Conservation (phyloP, 1,139 yeast species). For the Diutina pseudorugosa region DNA sequence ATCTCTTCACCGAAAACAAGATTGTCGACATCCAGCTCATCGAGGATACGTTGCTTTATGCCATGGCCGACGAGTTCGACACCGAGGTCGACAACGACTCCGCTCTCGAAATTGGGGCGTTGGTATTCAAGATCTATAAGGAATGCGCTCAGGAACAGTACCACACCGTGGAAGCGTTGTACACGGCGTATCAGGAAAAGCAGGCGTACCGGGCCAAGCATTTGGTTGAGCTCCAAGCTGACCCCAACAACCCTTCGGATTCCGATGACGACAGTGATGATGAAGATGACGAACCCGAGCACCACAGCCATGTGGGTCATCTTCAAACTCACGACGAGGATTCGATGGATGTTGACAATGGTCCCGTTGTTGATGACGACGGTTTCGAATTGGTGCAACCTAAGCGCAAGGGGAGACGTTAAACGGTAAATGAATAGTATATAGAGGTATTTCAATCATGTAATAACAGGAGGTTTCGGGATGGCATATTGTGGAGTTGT, state of each 20-base stretch:
- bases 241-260: conserved; percentile 41
- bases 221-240: conserved; percentile 33
- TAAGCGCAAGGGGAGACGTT: conserved; percentile 32
- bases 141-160: conserved; percentile 46
- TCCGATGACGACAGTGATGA: conserved; percentile 32
- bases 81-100: conserved; percentile 82
- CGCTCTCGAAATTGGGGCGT: conserved; percentile 61
- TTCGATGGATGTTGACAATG: conserved; percentile 29
- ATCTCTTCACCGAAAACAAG: conserved; percentile 48
- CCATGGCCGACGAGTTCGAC: conserved; percentile 93
- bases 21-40: conserved; percentile 65
- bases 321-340: conserved; percentile 16
- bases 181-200: conserved; percentile 43
- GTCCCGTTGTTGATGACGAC: conserved; percentile 79
- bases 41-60: conserved; percentile 76
- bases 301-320: conserved; percentile 11
- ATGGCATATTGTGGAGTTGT: too few species aligned
- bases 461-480: too few species aligned
- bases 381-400: conserved; percentile 78
- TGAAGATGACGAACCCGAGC: conserved; percentile 33
- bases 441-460: background rate
- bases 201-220: conserved; percentile 21
- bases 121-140: conserved; percentile 52
- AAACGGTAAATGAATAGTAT: conserved; percentile 1
- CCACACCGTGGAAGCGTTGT: conserved; percentile 44